A percentile compares a stretch with the other conserved stretches of the same genome.
phyloP scores from a whole-genome alignment of 2,329 filamentous ascomycete genomes.

The Thielaviopsis euricoi region DNA sequence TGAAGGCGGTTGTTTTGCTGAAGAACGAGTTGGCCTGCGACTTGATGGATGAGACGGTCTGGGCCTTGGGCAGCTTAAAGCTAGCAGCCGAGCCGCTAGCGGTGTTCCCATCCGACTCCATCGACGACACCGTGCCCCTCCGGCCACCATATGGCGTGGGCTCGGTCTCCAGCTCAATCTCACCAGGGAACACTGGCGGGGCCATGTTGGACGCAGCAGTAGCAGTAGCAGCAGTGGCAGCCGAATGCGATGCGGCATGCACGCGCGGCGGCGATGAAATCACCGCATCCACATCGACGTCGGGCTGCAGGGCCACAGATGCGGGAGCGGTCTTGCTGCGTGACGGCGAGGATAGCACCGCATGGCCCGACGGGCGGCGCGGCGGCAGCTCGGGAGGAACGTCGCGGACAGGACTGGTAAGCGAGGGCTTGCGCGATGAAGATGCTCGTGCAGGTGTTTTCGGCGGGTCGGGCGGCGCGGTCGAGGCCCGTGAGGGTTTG shows the following conservation, averaged over 20 bases:
- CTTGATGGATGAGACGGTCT: conserved; percentile 6
- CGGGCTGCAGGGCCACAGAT: background rate
- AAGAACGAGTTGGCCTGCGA: conserved; percentile 10
- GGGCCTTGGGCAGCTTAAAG: conserved; percentile 1
- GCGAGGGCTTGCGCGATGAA: background rate
- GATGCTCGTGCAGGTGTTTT: too few relatives aligned
- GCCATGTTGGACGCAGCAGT: conserved; percentile 1
- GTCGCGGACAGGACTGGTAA: too few relatives aligned
- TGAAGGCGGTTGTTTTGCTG: conserved; percentile 5
- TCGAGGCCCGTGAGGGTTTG: background rate
- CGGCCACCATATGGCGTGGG: conserved; percentile 10
- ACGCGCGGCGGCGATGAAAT: conserved; percentile 1
- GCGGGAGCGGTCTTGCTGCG: background rate
- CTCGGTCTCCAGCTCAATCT: conserved; percentile 9
- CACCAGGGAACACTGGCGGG: conserved; percentile 7
- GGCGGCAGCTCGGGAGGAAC: background rate
- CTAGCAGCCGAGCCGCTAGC: background rate
- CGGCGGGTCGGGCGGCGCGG: background rate
- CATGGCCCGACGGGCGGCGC: too few relatives aligned
- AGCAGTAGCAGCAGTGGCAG: too few relatives aligned
- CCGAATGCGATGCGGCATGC: too few relatives aligned
- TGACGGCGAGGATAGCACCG: background rate
- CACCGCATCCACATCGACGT: conserved; percentile 1
- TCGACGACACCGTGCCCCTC: conserved; percentile 9
- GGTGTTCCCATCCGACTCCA: conserved; percentile 6